Conservation (phyloP, 2,329 filamentous ascomycete species). For the Fusarium sp. region DNA sequence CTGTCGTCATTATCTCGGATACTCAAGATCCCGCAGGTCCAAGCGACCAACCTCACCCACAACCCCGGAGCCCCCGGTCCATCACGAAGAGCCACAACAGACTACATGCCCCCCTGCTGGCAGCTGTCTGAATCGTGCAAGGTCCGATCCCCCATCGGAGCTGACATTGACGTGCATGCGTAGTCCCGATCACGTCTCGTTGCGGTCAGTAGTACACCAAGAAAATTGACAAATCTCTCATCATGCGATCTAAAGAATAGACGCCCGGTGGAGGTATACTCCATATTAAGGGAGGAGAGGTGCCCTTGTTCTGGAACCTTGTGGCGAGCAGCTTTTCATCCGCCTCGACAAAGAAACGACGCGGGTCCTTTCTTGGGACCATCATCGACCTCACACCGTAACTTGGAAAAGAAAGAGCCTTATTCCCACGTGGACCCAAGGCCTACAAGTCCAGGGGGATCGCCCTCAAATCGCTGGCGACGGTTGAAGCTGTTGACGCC, state of each 20-base stretch:
- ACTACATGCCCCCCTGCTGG: not conserved
- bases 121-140: slow-evolving; percentile 11
- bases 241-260: slow-evolving; percentile 15
- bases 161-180: not conserved
- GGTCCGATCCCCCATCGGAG: slow-evolving; percentile 7
- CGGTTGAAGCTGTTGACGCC: slow-evolving; percentile 28
- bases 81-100: slow-evolving; percentile 17
- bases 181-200: not conserved
- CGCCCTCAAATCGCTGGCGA: not conserved
- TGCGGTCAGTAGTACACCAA: not conserved
- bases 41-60: not conserved
- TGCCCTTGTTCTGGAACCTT: slow-evolving; percentile 8
- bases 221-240: not conserved
- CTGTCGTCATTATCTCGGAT: not conserved
- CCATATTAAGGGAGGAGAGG: not conserved
- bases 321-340: slow-evolving; percentile 16
- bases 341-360: not conserved
- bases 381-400: slow-evolving; percentile 17
- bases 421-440: not conserved
- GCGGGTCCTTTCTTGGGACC: not conserved
- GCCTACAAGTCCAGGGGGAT: not conserved
- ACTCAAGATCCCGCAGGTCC: not conserved
- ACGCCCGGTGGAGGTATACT: slow-evolving; percentile 19
- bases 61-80: slow-evolving; percentile 11
- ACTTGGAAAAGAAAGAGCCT: not conserved